phyloP scores from a whole-genome alignment of 306 rosid genomes.

The Rubus parviflorus region DNA sequence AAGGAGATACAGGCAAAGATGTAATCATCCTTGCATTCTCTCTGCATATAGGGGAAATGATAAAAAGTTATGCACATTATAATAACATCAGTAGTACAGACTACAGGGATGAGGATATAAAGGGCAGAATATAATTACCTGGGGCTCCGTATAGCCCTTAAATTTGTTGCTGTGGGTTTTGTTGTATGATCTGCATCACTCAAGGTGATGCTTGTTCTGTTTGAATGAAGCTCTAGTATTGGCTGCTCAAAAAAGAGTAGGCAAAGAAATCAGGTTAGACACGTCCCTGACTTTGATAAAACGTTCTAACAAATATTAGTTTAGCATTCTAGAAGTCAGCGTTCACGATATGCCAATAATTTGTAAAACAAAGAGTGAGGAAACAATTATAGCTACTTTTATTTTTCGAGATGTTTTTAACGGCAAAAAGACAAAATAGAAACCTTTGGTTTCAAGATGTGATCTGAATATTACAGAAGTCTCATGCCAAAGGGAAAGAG shows the following conservation, averaged over 20 bases:
- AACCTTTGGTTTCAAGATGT: background rate
- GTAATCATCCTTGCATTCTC: constrained; percentile 64
- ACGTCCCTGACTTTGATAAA: background rate
- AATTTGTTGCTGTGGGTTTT: constrained; percentile 27
- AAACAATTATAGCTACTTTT: background rate
- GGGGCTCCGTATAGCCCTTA: constrained; percentile 35
- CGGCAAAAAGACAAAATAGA: background rate
- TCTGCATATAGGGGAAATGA: constrained; percentile 42
- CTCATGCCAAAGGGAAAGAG: background rate
- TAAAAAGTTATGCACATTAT: constrained; percentile 11
- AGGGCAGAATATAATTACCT: constrained; percentile 32
- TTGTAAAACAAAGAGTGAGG: background rate
- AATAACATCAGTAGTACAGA: constrained; percentile 6
- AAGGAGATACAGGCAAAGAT: constrained; percentile 90
- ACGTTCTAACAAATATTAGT: too few relatives aligned
- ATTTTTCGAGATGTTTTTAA: background rate
- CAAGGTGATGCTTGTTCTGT: constrained; percentile 31
- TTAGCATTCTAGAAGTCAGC: background rate
- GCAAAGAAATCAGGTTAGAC: background rate
- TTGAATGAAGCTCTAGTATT: constrained; percentile 40
- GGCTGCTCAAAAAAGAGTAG: constrained; percentile 37
- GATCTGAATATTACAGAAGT: background rate
- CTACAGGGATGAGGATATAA: constrained; percentile 10
- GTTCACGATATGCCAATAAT: background rate
- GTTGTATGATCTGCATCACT: constrained; percentile 33